These are phyloP conservation scores for Pseudophaeomoniella oleicola DNA, from an alignment of 2,329 filamentous ascomycete species.

Conservation along the genomic window DNA sequence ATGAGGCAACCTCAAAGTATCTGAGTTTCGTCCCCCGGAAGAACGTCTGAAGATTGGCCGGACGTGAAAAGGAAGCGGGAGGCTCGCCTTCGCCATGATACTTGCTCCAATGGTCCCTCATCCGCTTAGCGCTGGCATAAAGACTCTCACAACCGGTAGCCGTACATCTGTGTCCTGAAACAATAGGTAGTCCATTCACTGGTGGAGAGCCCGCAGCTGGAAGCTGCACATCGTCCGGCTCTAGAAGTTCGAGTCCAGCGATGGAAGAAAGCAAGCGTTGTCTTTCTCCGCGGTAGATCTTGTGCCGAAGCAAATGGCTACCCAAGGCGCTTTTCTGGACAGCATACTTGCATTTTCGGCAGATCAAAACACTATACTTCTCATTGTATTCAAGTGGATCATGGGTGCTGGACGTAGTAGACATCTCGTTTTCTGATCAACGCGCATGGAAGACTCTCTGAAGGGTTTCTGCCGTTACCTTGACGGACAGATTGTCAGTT, in stretches of 20 bases:
- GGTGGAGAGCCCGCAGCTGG: slow-evolving; percentile 12
- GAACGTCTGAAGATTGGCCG: slow-evolving; percentile 20
- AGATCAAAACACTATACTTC: slow-evolving; percentile 17
- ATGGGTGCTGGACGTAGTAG: slow-evolving; percentile 7
- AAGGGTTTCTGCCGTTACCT: too few species aligned
- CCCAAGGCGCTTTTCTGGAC: slow-evolving; percentile 22
- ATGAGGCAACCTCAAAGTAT: slow-evolving; percentile 21
- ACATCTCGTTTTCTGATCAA: neutral
- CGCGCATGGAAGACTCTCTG: too few species aligned
- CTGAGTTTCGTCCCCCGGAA: slow-evolving; percentile 22
- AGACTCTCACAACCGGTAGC: slow-evolving; percentile 15
- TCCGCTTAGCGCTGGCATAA: slow-evolving; percentile 20
- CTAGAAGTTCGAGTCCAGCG: slow-evolving; percentile 13
- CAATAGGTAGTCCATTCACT: slow-evolving; percentile 15
- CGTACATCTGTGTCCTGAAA: slow-evolving; percentile 17
- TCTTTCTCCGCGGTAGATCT: slow-evolving; percentile 20
- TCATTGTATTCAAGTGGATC: slow-evolving; percentile 12
- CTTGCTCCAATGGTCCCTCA: slow-evolving; percentile 19
- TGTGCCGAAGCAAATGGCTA: slow-evolving; percentile 22
- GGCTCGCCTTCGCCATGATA: slow-evolving; percentile 10
- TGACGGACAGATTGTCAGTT: too few species aligned
- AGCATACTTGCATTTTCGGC: slow-evolving; percentile 21
- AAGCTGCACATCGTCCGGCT: slow-evolving; percentile 16
- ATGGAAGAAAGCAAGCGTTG: slow-evolving; percentile 14
- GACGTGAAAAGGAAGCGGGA: slow-evolving; percentile 5